Evolutionary conservation across 2,329 filamentous ascomycete species (phyloP), one percentile per base, ranked within the genome.

Genomic region (Pestalotiopsis sp.): DNA sequence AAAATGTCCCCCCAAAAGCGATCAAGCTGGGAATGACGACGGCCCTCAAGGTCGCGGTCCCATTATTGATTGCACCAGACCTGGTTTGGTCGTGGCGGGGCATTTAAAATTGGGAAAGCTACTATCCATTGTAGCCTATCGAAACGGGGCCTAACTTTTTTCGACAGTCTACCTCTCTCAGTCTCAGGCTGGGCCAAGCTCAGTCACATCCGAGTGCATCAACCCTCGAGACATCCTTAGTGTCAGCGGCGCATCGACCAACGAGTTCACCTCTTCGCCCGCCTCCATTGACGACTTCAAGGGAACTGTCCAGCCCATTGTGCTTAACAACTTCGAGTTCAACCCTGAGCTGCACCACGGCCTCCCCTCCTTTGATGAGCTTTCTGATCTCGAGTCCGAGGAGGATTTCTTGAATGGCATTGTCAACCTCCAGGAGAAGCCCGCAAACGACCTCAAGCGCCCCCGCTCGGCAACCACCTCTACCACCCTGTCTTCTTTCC

Each of bases 221-320:
- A 91, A 94, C 82, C 97, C 96, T 80, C 97, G 95, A 81, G 95
- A 98, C 78, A 93, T 97, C 78, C 84, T 98, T 72, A 97, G 93
- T 23, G 93, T 97, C 56, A 82, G 82, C 36, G 86, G 84, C 76
- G 81, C 85, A 67, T 80, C 84, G 70, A 86, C 85, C 52, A 85
- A 83, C 9, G 91, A 94, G 73, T 91, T 93, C 73, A 86, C 91
- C 25, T 85, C 87, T 70, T 84, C 93, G 72, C 85, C 90, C 57
- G 25, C 59, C 6, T 87, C 87, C 20, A 82, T 93, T n/a, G 85
- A 91, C 80, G 89, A 92, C 76, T 80, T 86, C 76, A 84, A 83
- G 79, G 81, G 79, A 69, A 81, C 80, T 77, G 84, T 75, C 78
- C 89, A 82, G 81, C 82, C 82, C 79, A 80, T 78, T 81, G 81